phyloP scores from a whole-genome alignment of 2,329 filamentous ascomycete species.

The Aspergillus oerlinghausenensis region DNA sequence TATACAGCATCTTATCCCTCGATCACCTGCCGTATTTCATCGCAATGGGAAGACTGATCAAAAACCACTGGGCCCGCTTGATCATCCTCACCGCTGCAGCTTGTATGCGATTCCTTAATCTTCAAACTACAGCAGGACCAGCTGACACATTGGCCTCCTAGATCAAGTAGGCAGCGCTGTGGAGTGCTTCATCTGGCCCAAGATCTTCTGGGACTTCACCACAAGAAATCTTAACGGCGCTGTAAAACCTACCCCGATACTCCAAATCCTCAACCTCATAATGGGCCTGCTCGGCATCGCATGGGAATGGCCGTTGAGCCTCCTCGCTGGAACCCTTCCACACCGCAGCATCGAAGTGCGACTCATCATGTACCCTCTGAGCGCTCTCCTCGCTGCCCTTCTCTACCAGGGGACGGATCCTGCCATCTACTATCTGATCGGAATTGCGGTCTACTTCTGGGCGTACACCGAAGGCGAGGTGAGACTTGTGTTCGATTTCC shows the following conservation, averaged over 20 bases:
- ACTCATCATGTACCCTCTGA: constrained; percentile 75
- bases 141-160: constrained; percentile 35
- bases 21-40: not conserved
- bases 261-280: constrained; percentile 86
- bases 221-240: constrained; percentile 83
- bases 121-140: constrained; percentile 5
- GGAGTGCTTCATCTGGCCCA: constrained; percentile 95
- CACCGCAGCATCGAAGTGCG: constrained; percentile 87
- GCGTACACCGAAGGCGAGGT: constrained; percentile 97
- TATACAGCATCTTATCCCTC: not conserved
- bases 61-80: constrained; percentile 97
- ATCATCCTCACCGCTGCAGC: constrained; percentile 80
- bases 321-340: constrained; percentile 69
- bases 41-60: constrained; percentile 92
- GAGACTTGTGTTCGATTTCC: constrained; percentile 6
- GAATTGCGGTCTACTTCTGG: constrained; percentile 88
- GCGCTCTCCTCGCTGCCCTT: constrained; percentile 67
- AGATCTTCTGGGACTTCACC: constrained; percentile 96
- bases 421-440: constrained; percentile 85
- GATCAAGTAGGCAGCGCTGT: constrained; percentile 83
- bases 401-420: constrained; percentile 92
- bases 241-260: constrained; percentile 79
- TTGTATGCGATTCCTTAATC: constrained; percentile 52
- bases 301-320: constrained; percentile 84
- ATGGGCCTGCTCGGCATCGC: constrained; percentile 73